Base-by-base conservation (phyloP, 2,329 filamentous ascomycete genomes). In the Aspergillus clavatus region DNA sequence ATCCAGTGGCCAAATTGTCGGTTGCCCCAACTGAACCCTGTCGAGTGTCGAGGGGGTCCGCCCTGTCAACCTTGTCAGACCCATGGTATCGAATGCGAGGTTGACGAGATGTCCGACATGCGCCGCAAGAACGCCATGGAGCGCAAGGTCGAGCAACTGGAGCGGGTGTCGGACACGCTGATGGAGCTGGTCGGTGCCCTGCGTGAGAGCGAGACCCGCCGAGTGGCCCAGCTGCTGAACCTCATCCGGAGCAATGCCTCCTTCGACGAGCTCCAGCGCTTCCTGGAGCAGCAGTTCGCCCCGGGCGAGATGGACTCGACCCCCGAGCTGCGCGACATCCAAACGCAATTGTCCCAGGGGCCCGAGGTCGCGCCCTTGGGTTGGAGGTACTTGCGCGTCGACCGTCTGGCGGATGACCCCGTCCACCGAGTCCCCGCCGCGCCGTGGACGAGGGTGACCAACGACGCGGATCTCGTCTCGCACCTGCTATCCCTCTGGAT, bases 391-490 rank as follows among this genome's bases (percentile, higher is more conserved):
- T 47, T 61, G 22, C 53, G 56, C 4, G 54, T 62, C 6, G 50
- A 55, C 35, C 55, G 59, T 4, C 47, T 63, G 4, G 51, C 53
- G 18, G 60, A 63, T 37, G 54, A 49, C 11, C 59, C 59, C 2
- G 45, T 60, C 1, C 51, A 53, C 14, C 42, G 50, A 2, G 60
- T 64, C 1, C 60, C 60, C 3, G 62, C 60, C 1, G 59, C 55
- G 26, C 61, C 62, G 4, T 66, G 62, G 61, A 66, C 63, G n/a
- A 58, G 49, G 8, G 56, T 63, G 26, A 66, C 61, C 11, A 55
- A 57, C 33, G 62, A 65, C 38, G 59, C 59, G 12, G 53, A 58
- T 31, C 52, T 65, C 8, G 60, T 66, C 2, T 65, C 62, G 0
- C 62, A 66, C 29, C 42, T 67, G 27, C 43, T 66, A 2, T 65